Evolutionary conservation across 2,329 filamentous ascomycete genomes (phyloP), one percentile per base, ranked within the genome.

Genomic region (Sporothrix inflata): DNA sequence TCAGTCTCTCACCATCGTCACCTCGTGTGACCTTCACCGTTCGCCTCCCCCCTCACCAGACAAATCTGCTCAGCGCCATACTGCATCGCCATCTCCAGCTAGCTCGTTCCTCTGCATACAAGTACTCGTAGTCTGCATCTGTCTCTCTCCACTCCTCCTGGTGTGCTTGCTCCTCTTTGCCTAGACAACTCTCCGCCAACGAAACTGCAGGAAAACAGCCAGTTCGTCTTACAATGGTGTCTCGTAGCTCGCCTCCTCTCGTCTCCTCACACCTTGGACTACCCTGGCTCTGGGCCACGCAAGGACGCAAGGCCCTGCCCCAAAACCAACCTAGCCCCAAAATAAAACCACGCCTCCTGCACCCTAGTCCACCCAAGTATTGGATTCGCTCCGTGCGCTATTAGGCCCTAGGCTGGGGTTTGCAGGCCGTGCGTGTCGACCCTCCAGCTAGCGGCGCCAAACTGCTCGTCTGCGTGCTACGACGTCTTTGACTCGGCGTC

Each of bases 361-460:
- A 27, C 45, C 27, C 66, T 66, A 70, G 65, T 66, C 55, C 30
- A 60, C 71, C 63, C 30, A 60, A 73, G 70, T 69, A 72, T 69
- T 69, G 66, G 47, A 57, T 55, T 72, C 42, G 60, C 40, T 66
- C n/a, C 40, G 53, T 65, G 72, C 74, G 55, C 69, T 73, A 75
- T 75, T 73, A 72, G 71, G 45, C 65, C 60, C 69, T 74, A 67
- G 69, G 42, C 69, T 69, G 14, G 55, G 57, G 30, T 24, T 6
- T 30, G 63, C 42, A 47, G 63, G 42, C 63, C 63, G 63, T 49
- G 63, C 63, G 21, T 34, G 63, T 66, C 42, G 19, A 21, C 21
- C 42, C 16, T 38, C 65, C 61, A 16, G n/a, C 38, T 71, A 69
- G 66, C 27, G 67, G 51, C 67, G 38, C 51, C 51, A 69, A 60